Conservation (phyloP, 106 monocot species). For the Posidonia australis region DNA sequence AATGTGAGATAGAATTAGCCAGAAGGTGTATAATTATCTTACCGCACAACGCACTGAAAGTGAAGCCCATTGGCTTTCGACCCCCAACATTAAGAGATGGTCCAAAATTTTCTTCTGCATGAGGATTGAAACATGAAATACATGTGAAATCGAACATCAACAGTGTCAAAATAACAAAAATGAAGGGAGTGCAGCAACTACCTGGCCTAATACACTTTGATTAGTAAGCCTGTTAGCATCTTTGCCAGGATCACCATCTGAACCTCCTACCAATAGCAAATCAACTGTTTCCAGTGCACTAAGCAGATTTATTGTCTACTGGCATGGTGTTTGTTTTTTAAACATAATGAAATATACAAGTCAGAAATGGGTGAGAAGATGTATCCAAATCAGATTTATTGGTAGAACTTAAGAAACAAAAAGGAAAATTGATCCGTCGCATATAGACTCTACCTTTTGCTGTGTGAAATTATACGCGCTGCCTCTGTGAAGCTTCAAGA, state of each 20-base stretch:
- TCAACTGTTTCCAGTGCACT: conserved; percentile 84
- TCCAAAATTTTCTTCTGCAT: conserved; percentile 82
- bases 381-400: background rate
- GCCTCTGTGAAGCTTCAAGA: conserved; percentile 82
- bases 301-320: conserved; percentile 97
- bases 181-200: conserved; percentile 12
- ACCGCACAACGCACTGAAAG: conserved; percentile 76
- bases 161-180: background rate
- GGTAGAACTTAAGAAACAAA: background rate
- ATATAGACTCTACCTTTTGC: conserved; percentile 59
- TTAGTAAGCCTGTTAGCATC: conserved; percentile 64
- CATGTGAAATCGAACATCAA: background rate
- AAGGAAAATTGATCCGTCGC: background rate
- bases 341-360: conserved; percentile 8
- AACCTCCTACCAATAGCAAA: conserved; percentile 62
- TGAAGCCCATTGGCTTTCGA: conserved; percentile 95
- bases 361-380: background rate
- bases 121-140: background rate
- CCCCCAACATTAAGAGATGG: conserved; percentile 84
- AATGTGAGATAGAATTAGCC: background rate
- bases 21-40: conserved; percentile 11
- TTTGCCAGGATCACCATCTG: conserved; percentile 50
- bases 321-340: conserved; percentile 18
- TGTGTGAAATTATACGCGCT: conserved; percentile 98
- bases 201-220: conserved; percentile 83